These are phyloP conservation scores for Pseudozyma flocculosa DNA, from an alignment of 1,284 basidiomycete species.

Conservation along the genomic window DNA sequence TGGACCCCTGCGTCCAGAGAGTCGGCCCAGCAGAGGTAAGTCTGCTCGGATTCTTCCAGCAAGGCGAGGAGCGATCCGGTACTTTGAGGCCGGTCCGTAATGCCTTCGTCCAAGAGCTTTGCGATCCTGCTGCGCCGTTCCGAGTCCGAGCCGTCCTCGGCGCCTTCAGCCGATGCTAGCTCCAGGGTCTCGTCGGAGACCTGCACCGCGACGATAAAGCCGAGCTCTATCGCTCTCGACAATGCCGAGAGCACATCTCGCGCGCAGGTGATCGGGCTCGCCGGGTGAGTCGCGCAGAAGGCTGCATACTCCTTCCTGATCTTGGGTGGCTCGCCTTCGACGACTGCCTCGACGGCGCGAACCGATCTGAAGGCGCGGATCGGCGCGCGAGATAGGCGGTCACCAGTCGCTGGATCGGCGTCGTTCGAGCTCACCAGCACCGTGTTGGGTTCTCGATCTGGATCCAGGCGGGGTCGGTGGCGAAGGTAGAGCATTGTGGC, in stretches of 20 bases:
- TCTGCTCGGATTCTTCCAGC: background rate
- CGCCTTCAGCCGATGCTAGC: too few relatives aligned
- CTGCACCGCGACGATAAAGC: background rate
- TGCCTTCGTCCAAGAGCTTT: background rate
- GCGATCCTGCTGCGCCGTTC: background rate
- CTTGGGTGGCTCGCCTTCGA: background rate
- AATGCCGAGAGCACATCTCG: too few relatives aligned
- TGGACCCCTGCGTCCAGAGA: background rate
- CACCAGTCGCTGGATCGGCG: too few relatives aligned
- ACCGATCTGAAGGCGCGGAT: background rate
- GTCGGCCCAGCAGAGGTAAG: background rate
- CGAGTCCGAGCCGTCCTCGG: background rate
- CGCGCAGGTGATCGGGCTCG: background rate
- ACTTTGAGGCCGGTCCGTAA: background rate
- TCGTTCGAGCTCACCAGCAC: too few relatives aligned
- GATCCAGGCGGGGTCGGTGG: background rate
- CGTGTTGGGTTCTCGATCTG: too few relatives aligned
- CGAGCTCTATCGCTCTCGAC: background rate
- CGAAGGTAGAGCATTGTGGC: background rate
- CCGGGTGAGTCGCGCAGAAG: background rate
- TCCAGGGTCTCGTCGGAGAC: background rate
- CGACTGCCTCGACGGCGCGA: background rate
- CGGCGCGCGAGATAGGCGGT: too few relatives aligned
- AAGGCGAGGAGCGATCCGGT: too few relatives aligned
- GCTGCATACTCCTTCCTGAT: background rate